Evolutionary conservation across 2,329 filamentous ascomycete species (phyloP).

Genomic region (Mollisia scopiformis): DNA sequence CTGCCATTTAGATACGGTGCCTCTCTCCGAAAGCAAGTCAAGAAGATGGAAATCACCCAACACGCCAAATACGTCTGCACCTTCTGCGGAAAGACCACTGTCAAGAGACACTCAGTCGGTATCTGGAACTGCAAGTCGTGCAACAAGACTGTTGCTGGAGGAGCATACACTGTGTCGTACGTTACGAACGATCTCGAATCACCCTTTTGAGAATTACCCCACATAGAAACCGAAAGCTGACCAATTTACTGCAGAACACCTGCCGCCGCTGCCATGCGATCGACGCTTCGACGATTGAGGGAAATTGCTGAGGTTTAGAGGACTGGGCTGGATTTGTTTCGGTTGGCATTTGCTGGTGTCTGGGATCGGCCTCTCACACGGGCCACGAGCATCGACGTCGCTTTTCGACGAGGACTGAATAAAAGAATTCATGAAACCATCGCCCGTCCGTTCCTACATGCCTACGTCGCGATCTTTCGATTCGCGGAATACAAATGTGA

Average conservation of each 20-base stretch:
- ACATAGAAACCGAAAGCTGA: constrained; percentile 5
- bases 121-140: constrained; percentile 98
- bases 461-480: constrained; percentile 19
- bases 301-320: constrained; percentile 94
- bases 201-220: background rate
- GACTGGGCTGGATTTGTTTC: constrained; percentile 34
- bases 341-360: constrained; percentile 38
- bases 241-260: constrained; percentile 67
- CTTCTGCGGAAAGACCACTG: constrained; percentile 97
- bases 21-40: constrained; percentile 98
- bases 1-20: constrained; percentile 80
- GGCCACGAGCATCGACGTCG: constrained; percentile 36
- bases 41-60: constrained; percentile 99
- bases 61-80: constrained; percentile 97
- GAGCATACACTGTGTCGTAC: constrained; percentile 96
- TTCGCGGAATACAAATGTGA: constrained; percentile 1
- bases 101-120: constrained; percentile 87
- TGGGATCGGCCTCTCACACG: constrained; percentile 34
- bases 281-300: constrained; percentile 94
- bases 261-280: constrained; percentile 91
- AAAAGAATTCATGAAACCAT: constrained; percentile 34
- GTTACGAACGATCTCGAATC: constrained; percentile 46
- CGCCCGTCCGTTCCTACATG: constrained; percentile 17
- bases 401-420: constrained; percentile 36
- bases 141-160: constrained; percentile 91